These are phyloP conservation scores for Davidsoniella virescens DNA, from an alignment of 2,329 filamentous ascomycete genomes.

Conservation along the genomic window DNA sequence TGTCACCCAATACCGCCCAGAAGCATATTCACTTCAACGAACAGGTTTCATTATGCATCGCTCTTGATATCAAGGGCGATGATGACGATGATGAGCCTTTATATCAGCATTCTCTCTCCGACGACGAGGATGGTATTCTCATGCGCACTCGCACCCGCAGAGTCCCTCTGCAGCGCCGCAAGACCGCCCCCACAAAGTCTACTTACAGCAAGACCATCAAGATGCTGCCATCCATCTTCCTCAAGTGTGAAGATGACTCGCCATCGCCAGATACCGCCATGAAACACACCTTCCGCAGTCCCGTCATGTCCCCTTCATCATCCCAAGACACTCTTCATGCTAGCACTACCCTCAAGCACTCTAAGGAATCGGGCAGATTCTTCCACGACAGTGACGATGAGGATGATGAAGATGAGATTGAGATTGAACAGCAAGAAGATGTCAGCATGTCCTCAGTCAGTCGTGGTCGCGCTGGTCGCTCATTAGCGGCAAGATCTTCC, in stretches of 20 bases:
- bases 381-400: constrained; percentile 44
- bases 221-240: constrained; percentile 69
- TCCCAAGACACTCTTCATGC: constrained; percentile 63
- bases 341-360: constrained; percentile 27
- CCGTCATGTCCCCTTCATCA: constrained; percentile 51
- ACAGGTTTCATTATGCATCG: constrained; percentile 89
- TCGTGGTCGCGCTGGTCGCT: not conserved
- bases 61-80: constrained; percentile 70
- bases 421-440: constrained; percentile 14
- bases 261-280: constrained; percentile 48
- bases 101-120: constrained; percentile 17
- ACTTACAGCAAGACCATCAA: constrained; percentile 72
- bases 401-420: constrained; percentile 36
- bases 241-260: constrained; percentile 69
- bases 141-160: constrained; percentile 44
- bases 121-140: constrained; percentile 74
- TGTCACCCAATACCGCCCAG: constrained; percentile 47
- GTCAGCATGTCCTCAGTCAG: constrained; percentile 9
- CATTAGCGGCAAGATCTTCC: constrained; percentile 11
- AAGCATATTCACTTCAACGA: constrained; percentile 95
- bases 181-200: constrained; percentile 20
- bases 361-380: constrained; percentile 48
- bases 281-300: constrained; percentile 41
- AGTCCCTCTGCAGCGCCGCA: constrained; percentile 34
- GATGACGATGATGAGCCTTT: constrained; percentile 36